Conservation (phyloP, 495 filamentous ascomycete genomes). For the Neurospora sp. region DNA sequence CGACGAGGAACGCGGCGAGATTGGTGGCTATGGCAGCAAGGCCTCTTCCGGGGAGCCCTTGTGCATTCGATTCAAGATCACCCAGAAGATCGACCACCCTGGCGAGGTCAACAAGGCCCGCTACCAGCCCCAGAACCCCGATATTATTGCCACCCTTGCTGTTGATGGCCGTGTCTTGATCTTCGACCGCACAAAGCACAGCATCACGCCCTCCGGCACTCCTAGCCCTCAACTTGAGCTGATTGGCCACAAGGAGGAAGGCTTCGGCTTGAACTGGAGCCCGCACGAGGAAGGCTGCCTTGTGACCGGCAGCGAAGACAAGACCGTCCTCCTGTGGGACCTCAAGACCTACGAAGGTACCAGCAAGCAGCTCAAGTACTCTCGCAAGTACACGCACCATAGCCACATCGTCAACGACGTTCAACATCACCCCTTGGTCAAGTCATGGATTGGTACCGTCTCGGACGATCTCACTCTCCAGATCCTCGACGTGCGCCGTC, state of each 20-base stretch:
- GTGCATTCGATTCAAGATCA: constrained; percentile 73
- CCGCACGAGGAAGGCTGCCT: constrained; percentile 74
- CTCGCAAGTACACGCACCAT: constrained; percentile 76
- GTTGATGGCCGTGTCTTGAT: constrained; percentile 80
- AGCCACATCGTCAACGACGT: constrained; percentile 91
- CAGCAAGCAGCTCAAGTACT: constrained; percentile 59
- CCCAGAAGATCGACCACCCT: constrained; percentile 93
- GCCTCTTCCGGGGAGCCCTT: constrained; percentile 34
- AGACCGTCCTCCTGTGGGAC: constrained; percentile 87
- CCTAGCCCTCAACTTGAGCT: constrained; percentile 78
- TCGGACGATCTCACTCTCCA: constrained; percentile 93
- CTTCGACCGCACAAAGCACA: constrained; percentile 94
- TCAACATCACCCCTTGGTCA: constrained; percentile 78
- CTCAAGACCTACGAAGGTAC: constrained; percentile 54
- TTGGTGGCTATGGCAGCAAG: constrained; percentile 84
- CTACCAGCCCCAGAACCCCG: constrained; percentile 95
- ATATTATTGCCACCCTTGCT: constrained; percentile 92
- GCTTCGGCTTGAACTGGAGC: constrained; percentile 93
- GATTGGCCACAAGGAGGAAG: constrained; percentile 76
- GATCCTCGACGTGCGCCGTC: constrained; percentile 71
- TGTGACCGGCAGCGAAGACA: constrained; percentile 82
- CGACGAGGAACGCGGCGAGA: constrained; percentile 83
- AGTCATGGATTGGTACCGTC: constrained; percentile 76
- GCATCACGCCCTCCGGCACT: constrained; percentile 54
- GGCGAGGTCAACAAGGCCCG: constrained; percentile 97